Conservation (phyloP, 306 rosid species). For the Sicyos edulis region DNA sequence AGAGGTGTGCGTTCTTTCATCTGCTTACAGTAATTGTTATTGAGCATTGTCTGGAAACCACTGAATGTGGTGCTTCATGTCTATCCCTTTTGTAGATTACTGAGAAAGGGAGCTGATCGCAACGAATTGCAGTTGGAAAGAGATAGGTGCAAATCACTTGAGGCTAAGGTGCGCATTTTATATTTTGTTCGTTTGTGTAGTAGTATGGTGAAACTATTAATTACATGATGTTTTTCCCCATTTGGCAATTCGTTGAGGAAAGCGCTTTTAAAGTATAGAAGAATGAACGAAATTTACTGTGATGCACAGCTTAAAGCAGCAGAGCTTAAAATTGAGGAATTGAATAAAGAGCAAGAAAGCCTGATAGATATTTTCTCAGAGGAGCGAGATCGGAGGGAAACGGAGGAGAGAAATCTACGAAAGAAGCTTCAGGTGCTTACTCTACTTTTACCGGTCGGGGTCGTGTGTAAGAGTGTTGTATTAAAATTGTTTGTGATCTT, state of each 20-base stretch:
- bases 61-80: constrained; percentile 6
- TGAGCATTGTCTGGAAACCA: not conserved
- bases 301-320: constrained; percentile 55
- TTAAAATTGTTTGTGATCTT: not conserved
- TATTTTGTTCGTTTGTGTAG: not conserved
- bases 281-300: not conserved
- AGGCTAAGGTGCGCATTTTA: constrained; percentile 41
- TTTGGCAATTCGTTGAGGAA: not conserved
- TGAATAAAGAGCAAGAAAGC: constrained; percentile 73
- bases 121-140: constrained; percentile 43
- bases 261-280: too few relatives aligned
- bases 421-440: constrained; percentile 47
- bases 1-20: constrained; percentile 42
- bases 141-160: constrained; percentile 52
- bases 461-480: not conserved
- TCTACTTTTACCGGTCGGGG: not conserved
- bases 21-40: not conserved
- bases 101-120: constrained; percentile 29
- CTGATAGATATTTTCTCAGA: constrained; percentile 70
- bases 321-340: constrained; percentile 42
- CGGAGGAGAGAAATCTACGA: constrained; percentile 60
- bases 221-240: not conserved
- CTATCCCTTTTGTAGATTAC: constrained; percentile 36
- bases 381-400: constrained; percentile 73
- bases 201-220: not conserved